Percentiles rank a stretch among this genome's conserved stretches.
Conservation (phyloP, 177 flowering plant genomes). For the Vitis hybrid region DNA sequence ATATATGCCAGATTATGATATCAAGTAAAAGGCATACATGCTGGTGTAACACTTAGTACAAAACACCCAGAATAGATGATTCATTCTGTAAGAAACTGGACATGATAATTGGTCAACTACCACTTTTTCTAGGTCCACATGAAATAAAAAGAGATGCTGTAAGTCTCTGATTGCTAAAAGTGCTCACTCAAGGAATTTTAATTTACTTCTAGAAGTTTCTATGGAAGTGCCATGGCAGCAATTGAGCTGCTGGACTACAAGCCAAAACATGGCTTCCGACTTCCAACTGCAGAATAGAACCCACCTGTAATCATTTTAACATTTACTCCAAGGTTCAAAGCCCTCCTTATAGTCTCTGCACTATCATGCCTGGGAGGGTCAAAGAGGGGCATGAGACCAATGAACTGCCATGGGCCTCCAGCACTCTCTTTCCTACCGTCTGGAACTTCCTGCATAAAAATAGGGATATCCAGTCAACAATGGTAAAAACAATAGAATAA, state of each 20-base stretch:
- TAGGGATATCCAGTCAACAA: neutral
- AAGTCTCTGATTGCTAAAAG: neutral
- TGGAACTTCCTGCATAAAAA: slow-evolving; percentile 78
- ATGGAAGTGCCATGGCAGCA: too few relatives aligned
- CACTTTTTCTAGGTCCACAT: neutral
- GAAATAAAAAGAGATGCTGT: neutral
- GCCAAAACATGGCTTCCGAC: neutral
- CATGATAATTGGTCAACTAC: too few relatives aligned
- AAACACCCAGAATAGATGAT: too few relatives aligned
- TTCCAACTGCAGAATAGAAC: slow-evolving; percentile 7
- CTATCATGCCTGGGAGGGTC: slow-evolving; percentile 99
- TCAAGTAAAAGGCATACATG: too few relatives aligned
- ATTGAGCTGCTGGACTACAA: neutral
- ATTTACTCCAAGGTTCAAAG: slow-evolving; percentile 91
- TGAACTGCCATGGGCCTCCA: slow-evolving; percentile 98
- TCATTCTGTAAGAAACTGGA: too few relatives aligned
- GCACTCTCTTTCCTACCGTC: slow-evolving; percentile 89
- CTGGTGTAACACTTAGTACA: too few relatives aligned
- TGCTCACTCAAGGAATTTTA: too few relatives aligned
- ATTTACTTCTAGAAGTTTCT: too few relatives aligned
- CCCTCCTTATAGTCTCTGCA: slow-evolving; percentile 97
- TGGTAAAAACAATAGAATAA: neutral
- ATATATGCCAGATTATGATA: too few relatives aligned
- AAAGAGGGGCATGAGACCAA: slow-evolving; percentile 95
- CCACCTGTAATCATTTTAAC: slow-evolving; percentile 98